phyloP scores from a whole-genome alignment of 1,284 basidiomycete genomes.

The Cutaneotrichosporon sp. region DNA sequence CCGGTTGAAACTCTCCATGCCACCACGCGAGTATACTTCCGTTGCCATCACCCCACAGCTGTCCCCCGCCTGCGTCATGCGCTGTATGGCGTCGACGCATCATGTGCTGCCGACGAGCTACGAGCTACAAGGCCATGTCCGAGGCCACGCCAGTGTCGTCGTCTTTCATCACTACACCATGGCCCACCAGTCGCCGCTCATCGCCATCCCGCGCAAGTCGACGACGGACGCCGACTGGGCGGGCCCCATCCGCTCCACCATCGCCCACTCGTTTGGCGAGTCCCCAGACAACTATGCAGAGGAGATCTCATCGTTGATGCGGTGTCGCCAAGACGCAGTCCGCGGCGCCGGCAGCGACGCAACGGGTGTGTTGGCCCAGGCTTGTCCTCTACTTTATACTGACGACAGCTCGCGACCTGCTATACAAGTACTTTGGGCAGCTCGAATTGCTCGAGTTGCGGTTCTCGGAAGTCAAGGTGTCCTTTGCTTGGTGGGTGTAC shows the following conservation, averaged over 20 bases:
- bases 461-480: conserved; percentile 92
- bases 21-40: background rate
- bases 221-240: conserved; percentile 77
- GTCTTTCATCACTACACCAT: conserved; percentile 18
- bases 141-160: background rate
- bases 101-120: background rate
- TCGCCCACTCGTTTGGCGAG: conserved; percentile 90
- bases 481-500: conserved; percentile 73
- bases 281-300: conserved; percentile 77
- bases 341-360: conserved; percentile 88
- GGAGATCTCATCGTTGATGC: conserved; percentile 76
- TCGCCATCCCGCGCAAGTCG: conserved; percentile 54
- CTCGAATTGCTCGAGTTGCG: conserved; percentile 94
- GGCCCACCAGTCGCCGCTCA: conserved; percentile 49
- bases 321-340: conserved; percentile 91
- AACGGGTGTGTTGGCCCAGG: conserved; percentile 58
- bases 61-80: background rate
- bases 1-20: background rate
- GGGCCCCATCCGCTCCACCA: conserved; percentile 74
- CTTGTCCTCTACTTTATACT: background rate
- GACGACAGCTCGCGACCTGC: conserved; percentile 71
- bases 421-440: conserved; percentile 99
- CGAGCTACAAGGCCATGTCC: background rate
- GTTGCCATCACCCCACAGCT: background rate
- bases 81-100: background rate